phyloP scores from a whole-genome alignment of 352 stramenopile species.

The Phytophthora boehmeriae region DNA sequence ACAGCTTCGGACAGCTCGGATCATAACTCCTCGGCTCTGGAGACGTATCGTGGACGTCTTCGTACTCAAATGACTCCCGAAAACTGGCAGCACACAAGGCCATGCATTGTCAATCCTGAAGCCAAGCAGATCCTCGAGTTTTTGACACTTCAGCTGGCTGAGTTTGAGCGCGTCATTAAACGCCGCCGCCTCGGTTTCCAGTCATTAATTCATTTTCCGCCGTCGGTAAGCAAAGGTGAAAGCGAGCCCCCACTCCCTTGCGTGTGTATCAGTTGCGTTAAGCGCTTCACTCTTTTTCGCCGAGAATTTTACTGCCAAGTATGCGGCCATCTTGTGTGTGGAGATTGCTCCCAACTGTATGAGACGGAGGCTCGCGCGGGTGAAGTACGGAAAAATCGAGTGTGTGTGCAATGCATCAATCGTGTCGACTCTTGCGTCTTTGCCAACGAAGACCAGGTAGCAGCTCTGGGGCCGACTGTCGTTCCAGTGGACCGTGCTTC shows the following conservation, averaged over 20 bases:
- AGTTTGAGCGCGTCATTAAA: conserved; percentile 61
- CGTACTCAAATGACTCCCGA: conserved; percentile 12
- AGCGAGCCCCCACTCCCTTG: conserved; percentile 12
- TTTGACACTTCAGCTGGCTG: conserved; percentile 43
- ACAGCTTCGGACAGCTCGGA: conserved; percentile 7
- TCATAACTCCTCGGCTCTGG: conserved; percentile 7
- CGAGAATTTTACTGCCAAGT: conserved; percentile 56
- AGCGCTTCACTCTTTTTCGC: conserved; percentile 44
- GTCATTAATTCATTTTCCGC: conserved; percentile 57
- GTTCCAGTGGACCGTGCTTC: conserved; percentile 33
- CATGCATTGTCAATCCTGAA: conserved; percentile 50
- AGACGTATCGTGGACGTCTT: conserved; percentile 13
- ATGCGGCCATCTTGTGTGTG: conserved; percentile 48
- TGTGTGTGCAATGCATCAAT: conserved; percentile 49
- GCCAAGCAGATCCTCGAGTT: conserved; percentile 49
- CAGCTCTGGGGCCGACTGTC: conserved; percentile 44
- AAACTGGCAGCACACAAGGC: conserved; percentile 13
- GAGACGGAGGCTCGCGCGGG: conserved; percentile 51
- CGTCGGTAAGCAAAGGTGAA: conserved; percentile 20
- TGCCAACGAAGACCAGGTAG: conserved; percentile 49
- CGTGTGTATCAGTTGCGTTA: conserved; percentile 42
- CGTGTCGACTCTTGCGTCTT: conserved; percentile 54
- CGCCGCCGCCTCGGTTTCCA: conserved; percentile 71
- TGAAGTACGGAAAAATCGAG: conserved; percentile 47
- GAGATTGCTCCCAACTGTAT: conserved; percentile 49